These are phyloP conservation scores for Pulveroboletus frians DNA, from an alignment of 768 basidiomycete genomes.

Conservation along the genomic window DNA sequence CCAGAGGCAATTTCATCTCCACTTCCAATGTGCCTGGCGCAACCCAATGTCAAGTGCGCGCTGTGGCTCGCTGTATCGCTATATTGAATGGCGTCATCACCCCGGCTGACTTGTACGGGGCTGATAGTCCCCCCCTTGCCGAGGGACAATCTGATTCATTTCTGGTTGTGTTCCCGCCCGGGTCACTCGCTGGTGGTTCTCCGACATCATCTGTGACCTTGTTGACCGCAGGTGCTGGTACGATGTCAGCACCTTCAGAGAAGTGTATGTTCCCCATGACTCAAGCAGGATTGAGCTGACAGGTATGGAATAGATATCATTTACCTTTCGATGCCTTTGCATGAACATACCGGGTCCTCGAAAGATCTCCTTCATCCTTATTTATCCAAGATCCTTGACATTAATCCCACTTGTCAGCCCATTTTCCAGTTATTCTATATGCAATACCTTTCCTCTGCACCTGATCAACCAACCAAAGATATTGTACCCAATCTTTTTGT, in stretches of 20 bases:
- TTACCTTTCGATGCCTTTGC: conserved; percentile 50
- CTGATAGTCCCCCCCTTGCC: conserved; percentile 3
- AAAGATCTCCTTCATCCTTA: conserved; percentile 49
- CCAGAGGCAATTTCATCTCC: conserved; percentile 17
- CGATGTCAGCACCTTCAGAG: conserved; percentile 66
- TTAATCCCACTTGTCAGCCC: conserved; percentile 14
- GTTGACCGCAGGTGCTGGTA: conserved; percentile 66
- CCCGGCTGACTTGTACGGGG: conserved; percentile 28
- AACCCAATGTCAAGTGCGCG: conserved; percentile 1
- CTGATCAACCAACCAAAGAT: background rate
- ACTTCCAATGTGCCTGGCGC: background rate
- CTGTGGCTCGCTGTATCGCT: conserved; percentile 46
- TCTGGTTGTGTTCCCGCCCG: conserved; percentile 72
- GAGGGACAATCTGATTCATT: conserved; percentile 49
- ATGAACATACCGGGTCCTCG: conserved; percentile 24
- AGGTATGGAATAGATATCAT: conserved; percentile 44
- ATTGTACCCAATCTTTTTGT: conserved; percentile 6
- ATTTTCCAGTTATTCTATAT: conserved; percentile 55
- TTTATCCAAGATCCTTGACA: conserved; percentile 41
- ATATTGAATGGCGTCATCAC: conserved; percentile 37
- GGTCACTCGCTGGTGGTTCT: conserved; percentile 45
- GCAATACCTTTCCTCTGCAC: conserved; percentile 32
- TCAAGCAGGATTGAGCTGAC: background rate
- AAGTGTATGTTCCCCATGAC: conserved; percentile 41
- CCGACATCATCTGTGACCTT: conserved; percentile 50